phyloP scores from a whole-genome alignment of 2,329 filamentous ascomycete species.

The Colletotrichum lentis region DNA sequence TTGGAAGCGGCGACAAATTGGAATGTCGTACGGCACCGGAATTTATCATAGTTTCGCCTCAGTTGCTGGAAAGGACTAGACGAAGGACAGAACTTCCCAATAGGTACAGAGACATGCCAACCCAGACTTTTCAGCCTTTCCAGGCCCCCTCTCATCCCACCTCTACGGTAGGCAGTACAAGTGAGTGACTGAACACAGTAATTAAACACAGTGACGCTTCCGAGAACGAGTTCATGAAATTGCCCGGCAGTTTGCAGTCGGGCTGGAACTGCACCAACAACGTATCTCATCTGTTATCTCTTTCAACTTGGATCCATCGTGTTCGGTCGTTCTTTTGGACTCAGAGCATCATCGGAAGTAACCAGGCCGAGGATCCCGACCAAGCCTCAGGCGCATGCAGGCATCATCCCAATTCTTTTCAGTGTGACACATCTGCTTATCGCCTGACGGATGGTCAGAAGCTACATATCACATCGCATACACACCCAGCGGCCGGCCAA shows the following conservation, averaged over 20 bases:
- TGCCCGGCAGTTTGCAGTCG: too few species aligned
- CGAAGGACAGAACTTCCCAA: background rate
- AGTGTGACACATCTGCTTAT: conserved; percentile 1
- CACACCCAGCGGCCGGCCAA: conserved; percentile 5
- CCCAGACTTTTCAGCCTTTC: conserved; percentile 11
- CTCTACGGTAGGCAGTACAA: conserved; percentile 13
- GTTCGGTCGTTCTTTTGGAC: too few species aligned
- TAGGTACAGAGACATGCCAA: conserved; percentile 19
- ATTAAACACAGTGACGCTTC: too few species aligned
- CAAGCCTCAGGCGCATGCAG: background rate
- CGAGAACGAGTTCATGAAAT: background rate
- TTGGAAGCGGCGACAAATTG: conserved; percentile 14
- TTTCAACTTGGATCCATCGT: too few species aligned
- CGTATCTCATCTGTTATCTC: too few species aligned
- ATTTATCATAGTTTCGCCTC: background rate
- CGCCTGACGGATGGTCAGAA: background rate
- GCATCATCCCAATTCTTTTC: background rate
- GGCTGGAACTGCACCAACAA: too few species aligned
- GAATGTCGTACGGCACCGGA: conserved; percentile 9
- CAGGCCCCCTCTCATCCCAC: conserved; percentile 12
- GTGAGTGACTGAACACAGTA: background rate
- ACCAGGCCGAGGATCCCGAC: too few species aligned
- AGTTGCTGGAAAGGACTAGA: background rate
- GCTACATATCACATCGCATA: background rate
- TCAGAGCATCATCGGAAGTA: too few species aligned